A percentile compares a stretch with the other conserved stretches of the same genome.
Evolutionary conservation across 306 rosid genomes (phyloP).

Genomic region (Acacia melanoxylon): DNA sequence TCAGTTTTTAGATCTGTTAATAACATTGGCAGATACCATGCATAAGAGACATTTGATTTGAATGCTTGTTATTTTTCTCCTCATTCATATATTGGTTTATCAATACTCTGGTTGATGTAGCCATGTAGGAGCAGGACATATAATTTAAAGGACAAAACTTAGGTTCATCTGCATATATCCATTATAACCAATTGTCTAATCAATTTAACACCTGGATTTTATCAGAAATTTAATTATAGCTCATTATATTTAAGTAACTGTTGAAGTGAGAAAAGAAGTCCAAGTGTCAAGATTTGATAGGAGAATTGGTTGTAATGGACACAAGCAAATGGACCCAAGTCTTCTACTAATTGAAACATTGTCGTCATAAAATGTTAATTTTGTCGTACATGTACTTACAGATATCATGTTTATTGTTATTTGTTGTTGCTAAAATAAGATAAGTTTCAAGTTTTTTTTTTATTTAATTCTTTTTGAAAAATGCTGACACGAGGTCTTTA

Average conservation of each 20-base stretch:
- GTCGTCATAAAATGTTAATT: background rate
- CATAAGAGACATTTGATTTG: background rate
- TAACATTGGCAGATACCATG: background rate
- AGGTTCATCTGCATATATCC: too few relatives aligned
- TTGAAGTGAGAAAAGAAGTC: too few relatives aligned
- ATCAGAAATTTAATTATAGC: too few relatives aligned
- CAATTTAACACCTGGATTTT: too few relatives aligned
- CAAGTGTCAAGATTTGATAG: too few relatives aligned
- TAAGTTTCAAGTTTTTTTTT: background rate
- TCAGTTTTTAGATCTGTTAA: background rate
- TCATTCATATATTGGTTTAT: slow-evolving; percentile 3
- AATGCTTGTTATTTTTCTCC: background rate
- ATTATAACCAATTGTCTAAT: too few relatives aligned
- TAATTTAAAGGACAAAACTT: background rate
- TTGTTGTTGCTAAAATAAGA: background rate
- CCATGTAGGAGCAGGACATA: background rate
- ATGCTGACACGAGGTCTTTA: background rate
- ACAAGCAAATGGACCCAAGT: background rate
- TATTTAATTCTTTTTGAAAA: background rate
- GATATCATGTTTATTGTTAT: background rate
- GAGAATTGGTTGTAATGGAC: background rate
- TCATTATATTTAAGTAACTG: too few relatives aligned
- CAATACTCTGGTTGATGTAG: background rate
- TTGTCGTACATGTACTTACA: background rate
- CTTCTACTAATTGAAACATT: background rate